Conservation (phyloP, 73 alveolate genomes). For the Tetrahymena elliotti region DNA sequence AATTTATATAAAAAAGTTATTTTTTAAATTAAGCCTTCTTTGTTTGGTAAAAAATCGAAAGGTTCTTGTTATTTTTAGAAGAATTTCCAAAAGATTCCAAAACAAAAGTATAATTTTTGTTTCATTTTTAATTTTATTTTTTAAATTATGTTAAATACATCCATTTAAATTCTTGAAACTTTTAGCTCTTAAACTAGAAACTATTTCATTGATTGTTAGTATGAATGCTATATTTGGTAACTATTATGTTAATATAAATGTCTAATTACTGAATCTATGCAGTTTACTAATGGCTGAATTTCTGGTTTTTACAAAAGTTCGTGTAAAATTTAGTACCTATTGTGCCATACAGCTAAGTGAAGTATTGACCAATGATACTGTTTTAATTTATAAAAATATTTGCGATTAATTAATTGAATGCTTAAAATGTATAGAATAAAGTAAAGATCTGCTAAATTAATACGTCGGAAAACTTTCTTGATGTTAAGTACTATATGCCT, state of each 20-base stretch:
- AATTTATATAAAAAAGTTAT: not conserved
- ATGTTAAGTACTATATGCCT: not conserved
- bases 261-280: not conserved
- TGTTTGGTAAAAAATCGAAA: too few species aligned
- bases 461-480: not conserved
- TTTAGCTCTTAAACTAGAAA: too few species aligned
- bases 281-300: not conserved
- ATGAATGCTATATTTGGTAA: too few species aligned
- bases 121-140: too few species aligned
- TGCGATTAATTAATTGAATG: not conserved
- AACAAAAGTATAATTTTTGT: too few species aligned
- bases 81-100: too few species aligned
- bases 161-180: too few species aligned
- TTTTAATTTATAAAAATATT: not conserved
- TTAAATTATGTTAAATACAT: too few species aligned
- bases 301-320: not conserved
- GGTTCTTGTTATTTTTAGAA: too few species aligned
- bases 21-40: too few species aligned
- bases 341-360: not conserved
- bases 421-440: not conserved
- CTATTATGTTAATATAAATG: not conserved
- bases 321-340: not conserved
- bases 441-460: not conserved
- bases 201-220: too few species aligned
- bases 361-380: not conserved